phyloP scores from a whole-genome alignment of 257 asterid species.

The Lithospermum erythrorhizon region DNA sequence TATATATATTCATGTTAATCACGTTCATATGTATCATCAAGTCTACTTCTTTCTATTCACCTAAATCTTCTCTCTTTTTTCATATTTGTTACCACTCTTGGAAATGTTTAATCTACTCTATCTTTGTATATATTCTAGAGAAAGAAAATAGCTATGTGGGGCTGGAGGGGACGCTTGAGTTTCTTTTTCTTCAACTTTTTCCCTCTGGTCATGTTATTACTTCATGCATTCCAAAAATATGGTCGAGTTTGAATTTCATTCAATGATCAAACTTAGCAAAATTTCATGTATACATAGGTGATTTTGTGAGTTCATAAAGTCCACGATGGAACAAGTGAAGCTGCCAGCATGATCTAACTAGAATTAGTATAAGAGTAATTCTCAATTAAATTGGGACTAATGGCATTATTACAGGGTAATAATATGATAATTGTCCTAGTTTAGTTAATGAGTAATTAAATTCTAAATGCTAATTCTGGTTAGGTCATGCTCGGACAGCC shows the following conservation, averaged over 20 bases:
- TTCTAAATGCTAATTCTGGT: conserved; percentile 23
- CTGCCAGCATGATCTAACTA: conserved; percentile 99
- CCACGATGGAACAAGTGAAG: conserved; percentile 71
- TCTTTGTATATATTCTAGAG: not conserved
- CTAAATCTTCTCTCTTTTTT: not conserved
- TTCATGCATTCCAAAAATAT: too few relatives aligned
- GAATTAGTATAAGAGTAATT: conserved; percentile 11
- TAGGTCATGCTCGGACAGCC: conserved; percentile 99
- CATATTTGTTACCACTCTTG: not conserved
- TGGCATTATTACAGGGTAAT: too few relatives aligned
- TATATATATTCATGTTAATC: not conserved
- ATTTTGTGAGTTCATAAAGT: not conserved
- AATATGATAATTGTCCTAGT: too few relatives aligned
- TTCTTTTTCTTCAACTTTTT: not conserved
- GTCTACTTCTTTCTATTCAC: not conserved
- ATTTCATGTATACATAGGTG: too few relatives aligned
- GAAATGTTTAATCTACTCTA: not conserved
- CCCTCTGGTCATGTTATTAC: not conserved
- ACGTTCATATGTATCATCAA: not conserved
- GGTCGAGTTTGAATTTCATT: too few relatives aligned
- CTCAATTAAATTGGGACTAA: not conserved
- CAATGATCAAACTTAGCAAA: too few relatives aligned
- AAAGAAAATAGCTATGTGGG: not conserved
- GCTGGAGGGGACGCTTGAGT: not conserved
- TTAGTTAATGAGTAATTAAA: not conserved